phyloP scores from a whole-genome alignment of 2,329 filamentous ascomycete species.

The Ophiostoma ulmi region DNA sequence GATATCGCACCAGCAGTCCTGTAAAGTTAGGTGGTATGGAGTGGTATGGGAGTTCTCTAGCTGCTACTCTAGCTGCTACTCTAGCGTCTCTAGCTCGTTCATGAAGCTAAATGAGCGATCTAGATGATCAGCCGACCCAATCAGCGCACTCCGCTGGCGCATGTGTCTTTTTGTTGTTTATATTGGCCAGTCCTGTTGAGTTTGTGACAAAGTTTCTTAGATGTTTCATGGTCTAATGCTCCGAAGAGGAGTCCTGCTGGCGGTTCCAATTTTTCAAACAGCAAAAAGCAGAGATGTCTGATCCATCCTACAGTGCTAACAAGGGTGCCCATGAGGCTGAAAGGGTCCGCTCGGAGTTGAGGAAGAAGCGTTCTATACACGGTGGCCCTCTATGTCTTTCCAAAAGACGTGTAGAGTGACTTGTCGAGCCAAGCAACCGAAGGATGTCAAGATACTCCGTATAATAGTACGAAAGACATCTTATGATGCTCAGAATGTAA shows the following conservation, averaged over 20 bases:
- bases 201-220: not conserved
- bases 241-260: not conserved
- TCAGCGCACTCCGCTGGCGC: conserved; percentile 19
- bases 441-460: not conserved
- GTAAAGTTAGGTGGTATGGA: not conserved
- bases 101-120: not conserved
- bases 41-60: not conserved
- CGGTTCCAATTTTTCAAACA: not conserved
- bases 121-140: conserved; percentile 18
- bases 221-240: conserved; percentile 3
- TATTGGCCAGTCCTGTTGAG: not conserved
- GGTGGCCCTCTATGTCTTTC: not conserved
- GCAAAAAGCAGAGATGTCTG: not conserved
- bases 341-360: conserved; percentile 13
- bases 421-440: not conserved
- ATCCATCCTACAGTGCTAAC: not conserved
- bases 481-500: not conserved
- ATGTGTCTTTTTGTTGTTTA: conserved; percentile 16
- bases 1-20: not conserved
- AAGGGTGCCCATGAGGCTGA: conserved; percentile 20
- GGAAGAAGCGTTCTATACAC: not conserved
- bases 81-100: conserved; percentile 1
- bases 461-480: not conserved
- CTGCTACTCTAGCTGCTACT: not conserved
- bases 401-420: not conserved